Evolutionary conservation across 257 asterid genomes (phyloP).

Genomic region (Paraleonurus japonicus): DNA sequence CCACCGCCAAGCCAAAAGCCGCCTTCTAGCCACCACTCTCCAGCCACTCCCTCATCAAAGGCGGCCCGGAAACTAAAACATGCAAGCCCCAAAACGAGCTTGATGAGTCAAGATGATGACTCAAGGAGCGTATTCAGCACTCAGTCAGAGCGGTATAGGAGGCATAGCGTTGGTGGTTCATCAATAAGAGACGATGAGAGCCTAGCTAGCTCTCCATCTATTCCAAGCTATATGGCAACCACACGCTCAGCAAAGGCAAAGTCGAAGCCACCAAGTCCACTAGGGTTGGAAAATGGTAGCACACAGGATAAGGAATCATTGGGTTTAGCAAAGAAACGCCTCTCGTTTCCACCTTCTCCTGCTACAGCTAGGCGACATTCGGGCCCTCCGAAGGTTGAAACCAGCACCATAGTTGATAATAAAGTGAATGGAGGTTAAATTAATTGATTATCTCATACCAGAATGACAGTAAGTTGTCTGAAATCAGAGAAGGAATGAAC

Average conservation of each 20-base stretch:
- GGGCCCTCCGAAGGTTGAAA: conserved; percentile 57
- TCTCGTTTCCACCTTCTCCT: conserved; percentile 77
- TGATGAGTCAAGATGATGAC: conserved; percentile 63
- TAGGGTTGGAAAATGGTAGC: conserved; percentile 49
- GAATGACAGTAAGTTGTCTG: conserved; percentile 11
- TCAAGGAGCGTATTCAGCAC: conserved; percentile 54
- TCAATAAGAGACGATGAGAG: conserved; percentile 80
- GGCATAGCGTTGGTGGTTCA: conserved; percentile 84
- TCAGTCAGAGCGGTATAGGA: conserved; percentile 61
- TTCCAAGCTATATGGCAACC: conserved; percentile 86
- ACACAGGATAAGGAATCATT: conserved; percentile 44
- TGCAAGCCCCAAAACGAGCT: conserved; percentile 55
- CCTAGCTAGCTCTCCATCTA: conserved; percentile 65
- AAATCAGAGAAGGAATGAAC: conserved; percentile 11
- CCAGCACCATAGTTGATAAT: conserved; percentile 27
- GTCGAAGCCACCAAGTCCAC: conserved; percentile 53
- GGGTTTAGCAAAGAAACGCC: conserved; percentile 58
- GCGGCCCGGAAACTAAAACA: conserved; percentile 53
- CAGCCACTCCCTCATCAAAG: conserved; percentile 46
- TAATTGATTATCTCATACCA: conserved; percentile 17
- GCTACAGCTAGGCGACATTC: conserved; percentile 61
- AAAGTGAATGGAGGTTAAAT: conserved; percentile 39
- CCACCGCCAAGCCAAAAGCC: conserved; percentile 49
- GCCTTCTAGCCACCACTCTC: conserved; percentile 32
- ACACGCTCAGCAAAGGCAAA: conserved; percentile 82